Conservation (phyloP, 73 alveolate species). For the Uronychia setigera region DNA sequence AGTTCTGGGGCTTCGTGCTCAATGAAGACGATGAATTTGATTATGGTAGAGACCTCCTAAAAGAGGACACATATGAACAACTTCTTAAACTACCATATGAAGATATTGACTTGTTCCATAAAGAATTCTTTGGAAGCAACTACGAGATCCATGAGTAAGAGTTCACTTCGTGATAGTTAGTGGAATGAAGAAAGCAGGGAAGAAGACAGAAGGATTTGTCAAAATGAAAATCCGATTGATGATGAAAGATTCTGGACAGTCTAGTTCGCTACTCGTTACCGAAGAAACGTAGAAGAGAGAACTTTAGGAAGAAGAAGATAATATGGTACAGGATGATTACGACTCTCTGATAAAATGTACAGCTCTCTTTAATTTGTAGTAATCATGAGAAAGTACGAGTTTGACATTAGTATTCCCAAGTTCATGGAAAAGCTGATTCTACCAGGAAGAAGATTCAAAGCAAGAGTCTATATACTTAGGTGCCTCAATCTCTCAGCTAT, state of each 20-base stretch:
- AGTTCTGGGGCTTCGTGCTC: constrained; percentile 70
- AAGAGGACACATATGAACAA: constrained; percentile 76
- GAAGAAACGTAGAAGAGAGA: too few species aligned
- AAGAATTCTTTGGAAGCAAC: neutral
- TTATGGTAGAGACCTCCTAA: constrained; percentile 85
- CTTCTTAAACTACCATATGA: constrained; percentile 55
- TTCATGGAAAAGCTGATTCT: constrained; percentile 24
- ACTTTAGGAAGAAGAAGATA: neutral
- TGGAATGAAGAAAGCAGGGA: neutral
- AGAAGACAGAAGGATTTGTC: neutral
- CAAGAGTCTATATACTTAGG: constrained; percentile 76
- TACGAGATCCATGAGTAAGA: neutral
- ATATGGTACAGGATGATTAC: neutral
- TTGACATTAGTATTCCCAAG: constrained; percentile 37
- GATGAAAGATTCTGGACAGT: too few species aligned
- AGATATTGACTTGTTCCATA: constrained; percentile 23
- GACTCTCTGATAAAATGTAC: constrained; percentile 6
- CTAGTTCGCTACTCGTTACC: too few species aligned
- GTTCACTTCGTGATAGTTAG: neutral
- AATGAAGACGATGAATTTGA: constrained; percentile 74
- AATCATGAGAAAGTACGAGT: constrained; percentile 12
- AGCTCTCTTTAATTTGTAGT: constrained; percentile 2
- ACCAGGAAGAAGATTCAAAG: constrained; percentile 37
- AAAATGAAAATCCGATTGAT: too few species aligned
- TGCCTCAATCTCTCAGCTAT: constrained; percentile 86